Evolutionary conservation across 257 asterid genomes (phyloP).

Genomic region (Jaltomata sinuosa): DNA sequence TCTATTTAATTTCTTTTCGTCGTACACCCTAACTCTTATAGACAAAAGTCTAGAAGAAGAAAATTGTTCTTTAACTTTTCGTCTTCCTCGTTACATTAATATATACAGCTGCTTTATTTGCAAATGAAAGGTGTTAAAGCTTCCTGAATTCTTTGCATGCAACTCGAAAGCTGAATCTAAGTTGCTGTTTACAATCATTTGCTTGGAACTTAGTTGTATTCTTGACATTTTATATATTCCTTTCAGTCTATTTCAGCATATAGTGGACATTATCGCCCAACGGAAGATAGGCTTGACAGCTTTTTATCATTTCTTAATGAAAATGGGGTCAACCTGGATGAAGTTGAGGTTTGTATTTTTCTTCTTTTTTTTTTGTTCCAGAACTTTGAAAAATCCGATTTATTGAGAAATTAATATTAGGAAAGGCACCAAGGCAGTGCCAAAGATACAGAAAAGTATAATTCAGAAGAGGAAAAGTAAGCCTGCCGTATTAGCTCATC

Average conservation of each 20-base stretch:
- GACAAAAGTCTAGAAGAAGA: background rate
- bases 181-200: background rate
- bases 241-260: slow-evolving; percentile 78
- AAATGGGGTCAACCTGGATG: slow-evolving; percentile 59
- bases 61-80: background rate
- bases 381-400: background rate
- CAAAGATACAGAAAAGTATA: background rate
- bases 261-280: slow-evolving; percentile 97
- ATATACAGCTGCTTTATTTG: background rate
- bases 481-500: too few relatives aligned
- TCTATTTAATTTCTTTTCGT: background rate
- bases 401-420: background rate
- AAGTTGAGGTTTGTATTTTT: slow-evolving; percentile 49
- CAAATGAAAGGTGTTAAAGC: background rate
- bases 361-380: background rate
- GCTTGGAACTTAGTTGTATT: background rate
- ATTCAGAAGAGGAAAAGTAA: background rate
- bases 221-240: background rate
- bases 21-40: background rate
- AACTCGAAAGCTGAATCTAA: background rate
- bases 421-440: background rate
- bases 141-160: background rate
- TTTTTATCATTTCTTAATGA: slow-evolving; percentile 58
- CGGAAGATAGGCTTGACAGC: slow-evolving; percentile 62
- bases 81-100: background rate